Evolutionary conservation across 805 yeast genomes (phyloP).

Genomic region (Starmerella potacharoeniae): DNA sequence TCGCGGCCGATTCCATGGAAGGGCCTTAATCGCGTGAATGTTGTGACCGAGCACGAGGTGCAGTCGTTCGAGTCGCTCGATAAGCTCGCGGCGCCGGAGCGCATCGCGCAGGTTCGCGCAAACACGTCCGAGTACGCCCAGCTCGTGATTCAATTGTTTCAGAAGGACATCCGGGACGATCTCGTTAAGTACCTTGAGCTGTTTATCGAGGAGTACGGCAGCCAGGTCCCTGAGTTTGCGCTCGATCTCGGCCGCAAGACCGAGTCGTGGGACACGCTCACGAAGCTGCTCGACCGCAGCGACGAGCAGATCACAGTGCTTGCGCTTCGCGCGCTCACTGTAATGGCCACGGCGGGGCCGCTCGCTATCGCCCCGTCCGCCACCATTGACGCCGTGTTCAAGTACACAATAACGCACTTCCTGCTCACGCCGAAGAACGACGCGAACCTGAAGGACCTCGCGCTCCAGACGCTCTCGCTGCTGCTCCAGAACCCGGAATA

Average conservation of each 20-base stretch:
- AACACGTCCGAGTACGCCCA: conserved; percentile 44
- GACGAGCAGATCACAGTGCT: conserved; percentile 49
- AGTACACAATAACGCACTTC: conserved; percentile 25
- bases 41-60: conserved; percentile 59
- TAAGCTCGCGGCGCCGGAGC: conserved; percentile 31
- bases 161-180: conserved; percentile 47
- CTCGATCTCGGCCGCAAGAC: conserved; percentile 36
- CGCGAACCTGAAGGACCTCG: conserved; percentile 46
- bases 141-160: conserved; percentile 44
- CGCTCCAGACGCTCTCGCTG: conserved; percentile 54
- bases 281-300: conserved; percentile 37
- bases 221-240: conserved; percentile 24
- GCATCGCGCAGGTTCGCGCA: conserved; percentile 26
- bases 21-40: conserved; percentile 65
- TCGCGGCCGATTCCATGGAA: conserved; percentile 87
- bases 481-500: conserved; percentile 44
- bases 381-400: conserved; percentile 26
- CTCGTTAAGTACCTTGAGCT: conserved; percentile 55
- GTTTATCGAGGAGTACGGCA: conserved; percentile 44
- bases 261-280: conserved; percentile 33
- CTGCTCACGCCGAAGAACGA: conserved; percentile 30
- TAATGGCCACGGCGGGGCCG: conserved; percentile 7
- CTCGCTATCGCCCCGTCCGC: conserved; percentile 31
- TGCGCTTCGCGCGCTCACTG: conserved; percentile 24
- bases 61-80: conserved; percentile 44